These are phyloP conservation scores for Xylaria hypoxylon DNA, from an alignment of 2,329 filamentous ascomycete genomes.

Conservation along the genomic window DNA sequence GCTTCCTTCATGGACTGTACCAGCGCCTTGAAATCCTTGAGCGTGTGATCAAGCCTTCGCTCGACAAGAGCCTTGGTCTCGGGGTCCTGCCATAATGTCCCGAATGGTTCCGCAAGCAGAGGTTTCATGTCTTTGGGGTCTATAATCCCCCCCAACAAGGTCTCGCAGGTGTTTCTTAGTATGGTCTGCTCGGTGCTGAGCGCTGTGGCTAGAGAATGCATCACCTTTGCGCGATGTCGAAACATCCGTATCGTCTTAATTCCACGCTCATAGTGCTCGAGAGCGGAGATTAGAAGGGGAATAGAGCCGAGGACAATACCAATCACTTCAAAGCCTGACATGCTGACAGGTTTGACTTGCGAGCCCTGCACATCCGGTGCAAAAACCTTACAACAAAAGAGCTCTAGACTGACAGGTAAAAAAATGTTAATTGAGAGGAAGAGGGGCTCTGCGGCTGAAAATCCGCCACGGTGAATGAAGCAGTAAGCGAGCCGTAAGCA, in stretches of 20 bases:
- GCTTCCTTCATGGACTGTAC: slow-evolving; percentile 44
- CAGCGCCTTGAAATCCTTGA: slow-evolving; percentile 42
- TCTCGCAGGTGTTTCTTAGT: slow-evolving; percentile 49
- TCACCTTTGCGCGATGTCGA: slow-evolving; percentile 41
- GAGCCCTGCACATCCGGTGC: neutral
- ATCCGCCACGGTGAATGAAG: neutral
- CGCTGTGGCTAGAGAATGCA: slow-evolving; percentile 41
- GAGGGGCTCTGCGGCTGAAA: slow-evolving; percentile 17
- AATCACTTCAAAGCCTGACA: slow-evolving; percentile 45
- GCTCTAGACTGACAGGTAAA: neutral
- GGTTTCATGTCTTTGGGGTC: slow-evolving; percentile 42
- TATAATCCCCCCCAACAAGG: slow-evolving; percentile 47
- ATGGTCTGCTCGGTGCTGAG: slow-evolving; percentile 47
- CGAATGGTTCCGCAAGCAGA: slow-evolving; percentile 50
- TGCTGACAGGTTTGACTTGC: slow-evolving; percentile 13
- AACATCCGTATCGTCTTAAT: slow-evolving; percentile 38
- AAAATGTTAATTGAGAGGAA: neutral
- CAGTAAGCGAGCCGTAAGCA: slow-evolving; percentile 7
- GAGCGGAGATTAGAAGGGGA: slow-evolving; percentile 41
- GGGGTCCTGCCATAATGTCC: slow-evolving; percentile 45
- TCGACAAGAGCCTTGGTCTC: slow-evolving; percentile 40
- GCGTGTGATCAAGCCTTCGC: slow-evolving; percentile 39
- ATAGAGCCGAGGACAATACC: slow-evolving; percentile 44
- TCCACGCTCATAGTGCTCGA: slow-evolving; percentile 43
- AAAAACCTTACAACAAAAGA: neutral